Percentiles rank a stretch among this genome's conserved stretches.
Evolutionary conservation across 1,284 basidiomycete genomes (phyloP).

Genomic region (Sparassis latifolia): DNA sequence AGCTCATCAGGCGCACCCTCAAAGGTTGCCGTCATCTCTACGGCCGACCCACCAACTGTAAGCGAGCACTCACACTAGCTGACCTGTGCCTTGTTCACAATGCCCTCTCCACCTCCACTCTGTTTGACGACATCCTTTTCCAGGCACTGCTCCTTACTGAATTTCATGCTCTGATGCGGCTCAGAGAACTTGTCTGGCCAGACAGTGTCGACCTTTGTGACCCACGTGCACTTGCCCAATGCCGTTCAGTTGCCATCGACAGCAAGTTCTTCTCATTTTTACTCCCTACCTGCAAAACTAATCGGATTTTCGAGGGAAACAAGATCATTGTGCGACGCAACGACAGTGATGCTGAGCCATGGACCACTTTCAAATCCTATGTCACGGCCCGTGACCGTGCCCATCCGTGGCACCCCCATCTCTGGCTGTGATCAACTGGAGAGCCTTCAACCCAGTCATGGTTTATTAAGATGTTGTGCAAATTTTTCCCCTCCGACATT

Average conservation of each 20-base stretch:
- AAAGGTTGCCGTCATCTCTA: background rate
- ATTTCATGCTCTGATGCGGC: constrained; percentile 3
- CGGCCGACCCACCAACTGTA: background rate
- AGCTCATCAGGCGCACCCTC: background rate
- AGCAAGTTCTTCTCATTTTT: background rate
- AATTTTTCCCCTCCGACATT: constrained; percentile 11
- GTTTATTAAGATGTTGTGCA: constrained; percentile 15
- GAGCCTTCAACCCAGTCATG: constrained; percentile 19
- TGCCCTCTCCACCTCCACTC: background rate
- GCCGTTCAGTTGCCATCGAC: background rate
- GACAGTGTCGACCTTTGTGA: background rate
- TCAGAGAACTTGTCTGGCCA: constrained; percentile 5
- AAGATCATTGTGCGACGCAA: background rate
- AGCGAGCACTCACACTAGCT: background rate
- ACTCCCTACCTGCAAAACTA: constrained; percentile 1
- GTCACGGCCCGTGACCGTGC: constrained; percentile 10
- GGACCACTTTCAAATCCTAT: constrained; percentile 5
- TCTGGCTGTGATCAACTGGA: constrained; percentile 16
- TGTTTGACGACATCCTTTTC: constrained; percentile 1
- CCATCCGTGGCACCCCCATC: constrained; percentile 10
- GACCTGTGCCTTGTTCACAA: background rate
- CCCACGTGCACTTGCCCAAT: background rate
- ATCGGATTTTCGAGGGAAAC: constrained; percentile 3
- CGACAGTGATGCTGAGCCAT: background rate
- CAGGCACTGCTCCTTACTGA: constrained; percentile 1